Base-by-base conservation (phyloP, 352 stramenopile species). In the Discostella stelligera region DNA sequence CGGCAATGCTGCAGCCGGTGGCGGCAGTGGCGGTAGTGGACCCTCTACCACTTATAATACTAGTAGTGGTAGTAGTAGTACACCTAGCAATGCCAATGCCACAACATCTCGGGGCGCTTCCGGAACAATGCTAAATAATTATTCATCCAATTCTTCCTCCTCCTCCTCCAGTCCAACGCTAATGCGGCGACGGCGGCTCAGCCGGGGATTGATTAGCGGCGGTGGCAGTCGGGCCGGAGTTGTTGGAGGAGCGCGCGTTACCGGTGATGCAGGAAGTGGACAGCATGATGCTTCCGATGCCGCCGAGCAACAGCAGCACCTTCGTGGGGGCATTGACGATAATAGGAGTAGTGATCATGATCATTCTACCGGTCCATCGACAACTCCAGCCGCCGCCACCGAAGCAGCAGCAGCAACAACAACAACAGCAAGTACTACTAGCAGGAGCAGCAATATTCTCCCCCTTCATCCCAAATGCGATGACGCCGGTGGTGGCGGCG, bases 171-270 rank as follows among this genome's bases (percentile, higher is more conserved):
- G 21, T 20, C 9, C 53, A 37, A 25, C 59, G 32, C 44, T 37
- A 18, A 14, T 41, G 59, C 59, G 37, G 16, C 59, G 59, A 18
- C 59, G 59, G 37, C 59, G 41, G 1, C 25, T 64, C 9, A 54
- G 59, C 59, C 37, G 59, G 59, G 59, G 59, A 52, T 20, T 66
- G 32, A 32, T 54, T n/a, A 30, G 13, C 14, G 23, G 18, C 56
- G 56, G 56, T 2, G 23, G 56, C 3, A 16, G n/a, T 1, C 5
- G 37, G 20, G 14, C 56, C 8, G 56, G 13, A 27, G n/a, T 20
- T 13, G 50, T 16, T 14, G 25, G 25, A 5, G 50, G 50, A 23
- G 37, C 37, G 37, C 37, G 37, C 7, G 37, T 14, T 32, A 32
- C 27, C 11, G 7, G 37, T 44, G 37, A 14, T 44, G 13, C 7